Evolutionary conservation across 129 eudicot species (phyloP), one percentile per base, ranked within the genome.

Genomic region (Flaveria ramosissima): DNA sequence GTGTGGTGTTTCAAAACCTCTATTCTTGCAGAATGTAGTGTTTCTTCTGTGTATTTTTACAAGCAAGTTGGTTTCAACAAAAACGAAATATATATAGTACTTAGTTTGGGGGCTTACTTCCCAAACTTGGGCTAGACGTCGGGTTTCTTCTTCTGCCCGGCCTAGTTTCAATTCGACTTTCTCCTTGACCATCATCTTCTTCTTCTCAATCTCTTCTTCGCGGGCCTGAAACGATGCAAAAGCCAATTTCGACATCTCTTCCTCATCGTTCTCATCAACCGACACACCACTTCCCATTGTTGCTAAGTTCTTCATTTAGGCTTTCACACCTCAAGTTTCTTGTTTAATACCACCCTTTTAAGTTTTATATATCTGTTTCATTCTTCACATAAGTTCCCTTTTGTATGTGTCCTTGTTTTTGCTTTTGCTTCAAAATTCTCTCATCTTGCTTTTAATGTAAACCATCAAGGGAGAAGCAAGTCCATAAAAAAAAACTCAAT

Each of bases 161-260:
- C 79, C 83, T 20, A 90, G 88, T 53, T 87, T 88, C 71, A 84
- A 78, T 56, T 89, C 89, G 4, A 87, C 92, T 52, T 81, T 87
- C 56, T 72, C 87, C 32, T 57, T 87, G 65, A 87, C 84, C 80
- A 87, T 88, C 88, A 85, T 81, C 55, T 90, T 87, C 68, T 74
- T 87, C 88, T 81, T 85, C 83, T 90, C 92, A 52, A 86, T 87
- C 85, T 88, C 90, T 61, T 91, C 94, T 80, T 91, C 97, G 73
- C 84, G 69, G 24, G 92, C 93, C 68, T 87, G 88, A 75, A 82
- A 84, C 13, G 88, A 76, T 1, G 93, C 85, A 7, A 88, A 75
- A 10, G 84, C 91, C 62, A 72, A 0, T 55, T 76, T 86, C 4
- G 95, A 68, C 1, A 82, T 76, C 82, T 86, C 91, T 21, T 85